These are phyloP conservation scores for Hyphodiscus sp. DNA, from an alignment of 2,329 filamentous ascomycete genomes.

Conservation along the genomic window DNA sequence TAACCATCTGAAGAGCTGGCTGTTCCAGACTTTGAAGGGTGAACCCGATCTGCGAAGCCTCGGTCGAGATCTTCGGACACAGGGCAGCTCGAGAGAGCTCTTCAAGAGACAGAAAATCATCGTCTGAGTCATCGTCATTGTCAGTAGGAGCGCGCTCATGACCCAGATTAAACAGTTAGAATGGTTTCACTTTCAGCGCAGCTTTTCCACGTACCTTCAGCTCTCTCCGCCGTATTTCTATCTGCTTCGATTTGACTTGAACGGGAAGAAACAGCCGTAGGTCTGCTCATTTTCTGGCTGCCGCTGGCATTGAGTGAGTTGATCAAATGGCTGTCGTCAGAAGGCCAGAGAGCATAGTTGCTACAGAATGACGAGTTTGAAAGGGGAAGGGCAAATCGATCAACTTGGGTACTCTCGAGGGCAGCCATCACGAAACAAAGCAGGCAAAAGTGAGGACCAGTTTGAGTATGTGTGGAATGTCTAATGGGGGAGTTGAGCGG, in stretches of 20 bases:
- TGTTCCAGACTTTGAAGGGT: constrained; percentile 10
- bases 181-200: constrained; percentile 8
- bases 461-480: not conserved
- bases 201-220: constrained; percentile 12
- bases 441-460: not conserved
- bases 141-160: not conserved
- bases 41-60: constrained; percentile 5
- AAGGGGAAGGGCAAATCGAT: constrained; percentile 3
- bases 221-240: constrained; percentile 10
- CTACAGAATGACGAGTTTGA: constrained; percentile 5
- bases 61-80: constrained; percentile 8
- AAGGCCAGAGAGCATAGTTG: constrained; percentile 5
- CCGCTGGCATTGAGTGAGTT: not conserved
- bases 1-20: constrained; percentile 8
- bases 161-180: not conserved
- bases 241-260: constrained; percentile 11
- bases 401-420: not conserved
- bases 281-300: constrained; percentile 1
- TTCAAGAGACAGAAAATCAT: constrained; percentile 10
- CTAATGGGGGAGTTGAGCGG: not conserved
- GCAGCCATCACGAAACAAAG: not conserved
- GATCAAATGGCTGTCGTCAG: not conserved
- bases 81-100: constrained; percentile 3
- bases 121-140: constrained; percentile 3
- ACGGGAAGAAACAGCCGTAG: no score